Evolutionary conservation across 768 basidiomycete genomes (phyloP), one percentile per base, ranked within the genome.

Genomic region (Pleurotus djamor): DNA sequence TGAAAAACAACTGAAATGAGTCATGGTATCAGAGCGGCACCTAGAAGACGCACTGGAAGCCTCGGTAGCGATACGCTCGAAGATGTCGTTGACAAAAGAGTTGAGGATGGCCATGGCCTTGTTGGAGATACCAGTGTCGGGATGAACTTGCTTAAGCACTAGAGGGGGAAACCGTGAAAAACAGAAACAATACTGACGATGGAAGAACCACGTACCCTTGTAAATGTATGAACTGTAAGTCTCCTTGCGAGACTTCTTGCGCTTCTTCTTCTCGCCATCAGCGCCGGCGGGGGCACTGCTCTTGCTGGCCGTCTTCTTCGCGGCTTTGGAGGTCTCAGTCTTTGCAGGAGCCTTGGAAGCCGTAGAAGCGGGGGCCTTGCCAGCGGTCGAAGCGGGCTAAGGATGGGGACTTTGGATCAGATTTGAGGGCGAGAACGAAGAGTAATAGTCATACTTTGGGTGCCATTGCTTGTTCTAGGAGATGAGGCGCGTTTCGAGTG

Each of bases 101-200:
- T 94, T 92, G 47, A 94, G 78, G 68, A 95, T 94, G 63, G 91
- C 88, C 91, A 94, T 93, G 2, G 90, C 89, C 76, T 96, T 96
- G 85, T 94, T 96, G 41, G 94, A 96, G 83, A 97, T 96, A 88
- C 96, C 96, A 56, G 95, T 96, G 68, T 96, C 95, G 56, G 96
- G 96, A 79, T 96, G 96, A 63, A 97, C 94, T 79, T 97, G 96
- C 79, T 92, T 97, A 67, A 97, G 83, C 64, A 97, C 95, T 93
- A 59, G 5, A n/a, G 3, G 21, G 33, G 45, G n/a, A 4, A 5
- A 56, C 34, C 8, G 3, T 12, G 17, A 34, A 4, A 41, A 35
- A 17, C 9, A 7, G 7, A 54, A n/a, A 16, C n/a, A 32, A 37
- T 16, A 10, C 21, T 3, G 16, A 36, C 36, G 37, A 16, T 14